Evolutionary conservation across 306 rosid species (phyloP).

Genomic region (Leucaena leucocephala): DNA sequence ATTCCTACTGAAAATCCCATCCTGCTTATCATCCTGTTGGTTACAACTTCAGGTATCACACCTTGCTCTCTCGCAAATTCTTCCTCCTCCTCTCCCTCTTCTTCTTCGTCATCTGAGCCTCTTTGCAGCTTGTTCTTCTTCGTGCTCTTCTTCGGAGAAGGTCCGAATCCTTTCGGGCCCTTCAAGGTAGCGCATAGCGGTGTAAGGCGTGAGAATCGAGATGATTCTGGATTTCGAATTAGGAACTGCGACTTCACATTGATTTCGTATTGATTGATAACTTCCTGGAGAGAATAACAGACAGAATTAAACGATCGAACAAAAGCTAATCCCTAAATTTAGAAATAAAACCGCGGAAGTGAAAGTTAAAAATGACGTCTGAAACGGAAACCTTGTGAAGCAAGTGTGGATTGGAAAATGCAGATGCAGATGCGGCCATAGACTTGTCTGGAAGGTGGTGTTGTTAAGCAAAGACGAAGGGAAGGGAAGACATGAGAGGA

Average conservation of each 20-base stretch:
- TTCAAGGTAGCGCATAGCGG: conserved; percentile 57
- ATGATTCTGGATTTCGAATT: conserved; percentile 34
- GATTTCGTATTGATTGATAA: conserved; percentile 33
- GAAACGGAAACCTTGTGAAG: conserved; percentile 45
- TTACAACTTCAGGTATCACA: conserved; percentile 87
- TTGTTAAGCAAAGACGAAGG: neutral
- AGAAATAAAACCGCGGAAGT: neutral
- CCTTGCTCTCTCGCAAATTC: conserved; percentile 53
- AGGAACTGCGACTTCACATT: conserved; percentile 35
- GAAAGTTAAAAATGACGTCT: neutral
- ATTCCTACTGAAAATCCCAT: conserved; percentile 80
- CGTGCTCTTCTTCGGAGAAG: conserved; percentile 55
- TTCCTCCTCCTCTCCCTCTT: conserved; percentile 36
- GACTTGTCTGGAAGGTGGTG: conserved; percentile 4
- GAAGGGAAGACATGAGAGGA: neutral
- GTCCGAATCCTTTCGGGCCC: conserved; percentile 77
- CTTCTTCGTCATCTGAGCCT: conserved; percentile 22
- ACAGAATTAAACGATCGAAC: conserved; percentile 16
- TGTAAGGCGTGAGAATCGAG: conserved; percentile 35
- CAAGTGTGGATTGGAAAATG: conserved; percentile 40
- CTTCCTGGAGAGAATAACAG: conserved; percentile 37
- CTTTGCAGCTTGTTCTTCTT: conserved; percentile 43
- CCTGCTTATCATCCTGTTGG: conserved; percentile 84
- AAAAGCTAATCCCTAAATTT: neutral
- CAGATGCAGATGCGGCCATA: conserved; percentile 48